phyloP scores from a whole-genome alignment of 805 yeast species.

The Komagataella kurtzmanii region DNA sequence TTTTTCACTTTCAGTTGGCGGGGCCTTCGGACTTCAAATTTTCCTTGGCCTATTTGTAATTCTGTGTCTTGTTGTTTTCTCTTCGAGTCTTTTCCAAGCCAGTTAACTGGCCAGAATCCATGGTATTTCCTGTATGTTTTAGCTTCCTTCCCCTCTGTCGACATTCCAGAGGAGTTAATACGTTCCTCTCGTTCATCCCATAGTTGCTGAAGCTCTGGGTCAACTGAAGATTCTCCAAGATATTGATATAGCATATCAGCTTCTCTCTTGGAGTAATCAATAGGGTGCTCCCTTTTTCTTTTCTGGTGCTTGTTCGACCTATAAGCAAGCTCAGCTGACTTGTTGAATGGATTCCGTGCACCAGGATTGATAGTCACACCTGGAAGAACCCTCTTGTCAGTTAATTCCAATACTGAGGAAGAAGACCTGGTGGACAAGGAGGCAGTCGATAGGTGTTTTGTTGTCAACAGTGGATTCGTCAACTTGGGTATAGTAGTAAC shows the following conservation, averaged over 20 bases:
- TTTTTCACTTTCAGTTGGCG: neutral
- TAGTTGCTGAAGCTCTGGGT: constrained; percentile 34
- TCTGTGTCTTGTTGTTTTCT: constrained; percentile 1
- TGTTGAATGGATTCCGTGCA: constrained; percentile 1
- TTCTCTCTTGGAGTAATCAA: constrained; percentile 47
- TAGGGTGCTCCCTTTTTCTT: neutral
- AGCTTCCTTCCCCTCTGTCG: neutral
- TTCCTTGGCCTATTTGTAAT: neutral
- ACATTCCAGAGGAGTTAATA: constrained; percentile 6
- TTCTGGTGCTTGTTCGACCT: neutral
- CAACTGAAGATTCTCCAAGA: constrained; percentile 25
- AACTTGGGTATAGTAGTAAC: neutral
- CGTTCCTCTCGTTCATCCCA: constrained; percentile 34
- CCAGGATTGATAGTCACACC: constrained; percentile 5
- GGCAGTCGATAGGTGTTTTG: neutral
- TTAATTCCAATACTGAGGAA: constrained; percentile 8
- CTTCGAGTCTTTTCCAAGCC: neutral
- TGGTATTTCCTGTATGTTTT: neutral
- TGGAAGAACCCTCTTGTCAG: constrained; percentile 13
- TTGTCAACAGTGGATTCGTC: neutral
- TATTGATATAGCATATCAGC: constrained; percentile 38
- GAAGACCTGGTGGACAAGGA: neutral
- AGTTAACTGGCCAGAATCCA: neutral
- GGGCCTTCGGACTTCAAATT: neutral
- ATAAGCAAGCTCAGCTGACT: neutral